Percentiles rank a stretch among this genome's conserved stretches.
phyloP scores from a whole-genome alignment of 2,329 filamentous ascomycete species.

The Eurotiales sp. region DNA sequence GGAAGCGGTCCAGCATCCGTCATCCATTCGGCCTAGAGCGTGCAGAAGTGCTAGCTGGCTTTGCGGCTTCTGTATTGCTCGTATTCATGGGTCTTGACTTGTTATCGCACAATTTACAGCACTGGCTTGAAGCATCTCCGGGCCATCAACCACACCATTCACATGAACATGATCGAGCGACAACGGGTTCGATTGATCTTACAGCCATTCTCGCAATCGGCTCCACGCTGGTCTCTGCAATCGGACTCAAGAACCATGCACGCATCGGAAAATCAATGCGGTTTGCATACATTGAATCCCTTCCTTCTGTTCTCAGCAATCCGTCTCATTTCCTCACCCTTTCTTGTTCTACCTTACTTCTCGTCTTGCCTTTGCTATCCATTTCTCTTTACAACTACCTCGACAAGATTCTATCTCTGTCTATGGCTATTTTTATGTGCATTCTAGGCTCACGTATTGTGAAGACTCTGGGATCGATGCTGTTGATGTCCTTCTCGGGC shows the following conservation, averaged over 20 bases:
- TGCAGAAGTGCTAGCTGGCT: conserved; percentile 88
- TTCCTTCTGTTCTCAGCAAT: conserved; percentile 86
- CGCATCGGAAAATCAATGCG: conserved; percentile 90
- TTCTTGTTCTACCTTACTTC: conserved; percentile 74
- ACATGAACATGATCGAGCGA: conserved; percentile 63
- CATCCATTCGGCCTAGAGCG: conserved; percentile 92
- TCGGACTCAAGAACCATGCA: conserved; percentile 83
- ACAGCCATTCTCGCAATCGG: conserved; percentile 77
- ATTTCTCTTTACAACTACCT: conserved; percentile 78
- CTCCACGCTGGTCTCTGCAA: conserved; percentile 80
- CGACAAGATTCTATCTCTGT: conserved; percentile 74
- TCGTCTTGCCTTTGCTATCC: conserved; percentile 76
- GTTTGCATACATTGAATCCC: conserved; percentile 73
- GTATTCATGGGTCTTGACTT: conserved; percentile 98
- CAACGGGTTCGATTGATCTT: conserved; percentile 73
- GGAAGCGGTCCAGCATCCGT: conserved; percentile 85
- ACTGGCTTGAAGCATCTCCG: conserved; percentile 79
- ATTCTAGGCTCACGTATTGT: conserved; percentile 78
- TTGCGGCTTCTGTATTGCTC: conserved; percentile 91
- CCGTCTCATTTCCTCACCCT: conserved; percentile 93
- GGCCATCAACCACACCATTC: conserved; percentile 70
- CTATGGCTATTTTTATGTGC: conserved; percentile 86
- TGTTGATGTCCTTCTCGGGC: conserved; percentile 81
- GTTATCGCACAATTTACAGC: conserved; percentile 88
- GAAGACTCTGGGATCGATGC: conserved; percentile 83